phyloP scores from a whole-genome alignment of 2,329 filamentous ascomycete species.

The Pyrenophora tritici-repentis region DNA sequence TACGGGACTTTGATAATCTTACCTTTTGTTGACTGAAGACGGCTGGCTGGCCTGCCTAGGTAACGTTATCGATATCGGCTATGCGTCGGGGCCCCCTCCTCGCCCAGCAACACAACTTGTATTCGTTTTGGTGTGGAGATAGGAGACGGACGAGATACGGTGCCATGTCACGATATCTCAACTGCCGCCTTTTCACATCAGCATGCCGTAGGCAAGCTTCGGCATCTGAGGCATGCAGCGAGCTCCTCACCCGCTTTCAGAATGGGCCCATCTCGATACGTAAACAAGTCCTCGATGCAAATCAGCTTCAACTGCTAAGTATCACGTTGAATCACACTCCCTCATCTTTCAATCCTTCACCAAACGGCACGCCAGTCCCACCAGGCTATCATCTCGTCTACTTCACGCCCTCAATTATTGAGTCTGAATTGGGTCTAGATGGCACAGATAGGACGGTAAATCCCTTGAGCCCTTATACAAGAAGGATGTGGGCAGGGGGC shows the following conservation, averaged over 20 bases:
- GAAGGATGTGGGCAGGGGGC: conserved; percentile 92
- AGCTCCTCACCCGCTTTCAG: conserved; percentile 40
- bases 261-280: conserved; percentile 35
- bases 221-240: conserved; percentile 35
- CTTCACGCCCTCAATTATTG: conserved; percentile 74
- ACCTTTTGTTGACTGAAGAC: background rate
- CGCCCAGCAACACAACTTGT: background rate
- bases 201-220: conserved; percentile 23
- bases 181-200: conserved; percentile 29
- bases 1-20: background rate
- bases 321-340: conserved; percentile 35
- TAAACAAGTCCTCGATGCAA: conserved; percentile 39
- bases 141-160: too few relatives aligned
- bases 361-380: conserved; percentile 54
- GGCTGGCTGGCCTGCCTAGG: background rate
- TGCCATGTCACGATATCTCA: conserved; percentile 19
- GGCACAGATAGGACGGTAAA: conserved; percentile 82
- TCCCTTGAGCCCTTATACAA: conserved; percentile 71
- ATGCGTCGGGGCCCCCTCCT: conserved; percentile 8
- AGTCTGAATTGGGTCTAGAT: conserved; percentile 71
- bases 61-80: conserved; percentile 27
- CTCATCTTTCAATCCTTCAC: conserved; percentile 25
- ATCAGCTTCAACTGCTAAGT: conserved; percentile 40
- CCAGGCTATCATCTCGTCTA: conserved; percentile 84
- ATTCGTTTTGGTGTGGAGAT: background rate